Evolutionary conservation across 83 land plant species (phyloP).

Genomic region (Thuja plicata): DNA sequence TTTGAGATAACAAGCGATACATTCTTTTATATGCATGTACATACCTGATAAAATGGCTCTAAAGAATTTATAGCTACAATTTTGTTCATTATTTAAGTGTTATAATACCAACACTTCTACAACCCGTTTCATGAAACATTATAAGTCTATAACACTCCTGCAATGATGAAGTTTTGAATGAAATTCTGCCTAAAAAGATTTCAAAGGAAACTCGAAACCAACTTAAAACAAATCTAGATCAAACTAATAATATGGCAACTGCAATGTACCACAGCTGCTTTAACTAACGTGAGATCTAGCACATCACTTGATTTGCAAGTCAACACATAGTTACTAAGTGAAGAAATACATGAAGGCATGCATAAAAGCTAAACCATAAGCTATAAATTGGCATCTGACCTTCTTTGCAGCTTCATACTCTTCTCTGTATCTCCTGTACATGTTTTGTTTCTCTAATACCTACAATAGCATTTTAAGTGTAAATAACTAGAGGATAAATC

Average conservation of each 20-base stretch:
- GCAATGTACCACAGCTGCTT: not conserved
- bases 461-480: conserved; percentile 17
- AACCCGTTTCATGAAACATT: too few species aligned
- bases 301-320: not conserved
- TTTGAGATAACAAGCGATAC: too few species aligned
- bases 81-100: too few species aligned
- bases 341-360: not conserved
- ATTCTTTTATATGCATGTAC: too few species aligned
- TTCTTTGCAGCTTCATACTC: conserved; percentile 75
- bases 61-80: too few species aligned
- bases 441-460: conserved; percentile 83
- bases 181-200: not conserved
- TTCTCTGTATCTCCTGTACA: conserved; percentile 78
- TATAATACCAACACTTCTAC: too few species aligned
- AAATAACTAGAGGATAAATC: not conserved
- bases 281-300: not conserved
- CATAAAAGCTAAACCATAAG: not conserved
- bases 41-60: too few species aligned
- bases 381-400: conserved; percentile 30
- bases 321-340: not conserved
- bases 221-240: not conserved
- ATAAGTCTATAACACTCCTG: not conserved
- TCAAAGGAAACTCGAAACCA: not conserved
- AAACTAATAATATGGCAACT: not conserved
- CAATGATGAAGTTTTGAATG: not conserved